A percentile compares a stretch with the other conserved stretches of the same genome.
phyloP scores from a whole-genome alignment of 192 early-diverging fungal genomes.

The Jimgerdemannia flammicorona region DNA sequence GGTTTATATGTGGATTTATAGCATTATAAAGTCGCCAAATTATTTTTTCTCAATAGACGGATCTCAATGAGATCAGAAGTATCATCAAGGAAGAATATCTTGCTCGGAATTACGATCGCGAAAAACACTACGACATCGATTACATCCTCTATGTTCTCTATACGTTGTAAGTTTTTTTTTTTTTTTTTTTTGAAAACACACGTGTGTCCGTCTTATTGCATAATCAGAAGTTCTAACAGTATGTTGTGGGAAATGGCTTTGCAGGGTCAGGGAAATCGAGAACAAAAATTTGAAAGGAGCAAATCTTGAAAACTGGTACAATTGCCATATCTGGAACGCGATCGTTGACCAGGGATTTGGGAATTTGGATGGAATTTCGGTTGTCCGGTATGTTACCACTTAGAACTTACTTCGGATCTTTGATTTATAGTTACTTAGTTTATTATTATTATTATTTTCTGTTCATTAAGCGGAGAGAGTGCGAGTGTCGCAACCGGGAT shows the following conservation, averaged over 20 bases:
- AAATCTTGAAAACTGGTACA: conserved; percentile 15
- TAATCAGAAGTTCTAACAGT: not conserved
- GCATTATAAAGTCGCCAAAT: not conserved
- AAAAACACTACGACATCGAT: conserved; percentile 9
- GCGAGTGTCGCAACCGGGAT: conserved; percentile 12
- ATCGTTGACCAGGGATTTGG: conserved; percentile 17
- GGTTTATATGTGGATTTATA: not conserved
- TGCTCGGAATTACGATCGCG: conserved; percentile 7
- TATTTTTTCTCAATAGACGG: not conserved
- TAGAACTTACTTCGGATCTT: not conserved
- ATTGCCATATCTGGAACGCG: conserved; percentile 15
- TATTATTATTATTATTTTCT: not conserved
- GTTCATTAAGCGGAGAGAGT: conserved; percentile 4
- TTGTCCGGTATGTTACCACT: conserved; percentile 15
- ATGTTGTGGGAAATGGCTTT: not conserved
- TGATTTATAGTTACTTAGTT: not conserved
- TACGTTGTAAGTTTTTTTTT: conserved; percentile 14
- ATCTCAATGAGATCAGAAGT: not conserved
- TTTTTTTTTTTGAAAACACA: not conserved
- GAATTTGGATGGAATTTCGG: conserved; percentile 4
- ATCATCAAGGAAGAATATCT: not conserved
- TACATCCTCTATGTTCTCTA: conserved; percentile 14
- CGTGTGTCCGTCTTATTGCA: not conserved
- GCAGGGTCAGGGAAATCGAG: conserved; percentile 6
- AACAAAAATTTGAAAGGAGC: not conserved